Evolutionary conservation across 306 rosid genomes (phyloP).

Genomic region (Senna tora): DNA sequence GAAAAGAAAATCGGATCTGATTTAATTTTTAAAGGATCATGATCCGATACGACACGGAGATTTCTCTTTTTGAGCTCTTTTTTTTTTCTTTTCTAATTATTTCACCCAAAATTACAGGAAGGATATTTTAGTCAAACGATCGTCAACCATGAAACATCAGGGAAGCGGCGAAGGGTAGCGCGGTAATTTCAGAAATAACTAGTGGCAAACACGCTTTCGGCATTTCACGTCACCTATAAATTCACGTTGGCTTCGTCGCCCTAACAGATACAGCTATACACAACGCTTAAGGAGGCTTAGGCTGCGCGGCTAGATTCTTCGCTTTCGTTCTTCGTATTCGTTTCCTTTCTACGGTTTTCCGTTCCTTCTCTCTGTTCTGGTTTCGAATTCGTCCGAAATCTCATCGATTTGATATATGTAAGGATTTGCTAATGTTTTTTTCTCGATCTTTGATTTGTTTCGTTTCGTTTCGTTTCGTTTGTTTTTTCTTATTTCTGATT

Average conservation of each 20-base stretch:
- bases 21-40: neutral
- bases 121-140: slow-evolving; percentile 30
- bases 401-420: slow-evolving; percentile 1
- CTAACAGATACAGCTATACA: neutral
- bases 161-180: slow-evolving; percentile 40
- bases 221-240: slow-evolving; percentile 20
- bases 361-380: neutral
- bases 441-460: neutral
- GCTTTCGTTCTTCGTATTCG: neutral
- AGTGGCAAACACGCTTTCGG: slow-evolving; percentile 28
- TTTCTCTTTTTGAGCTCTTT: too few species aligned
- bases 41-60: neutral
- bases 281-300: neutral
- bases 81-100: neutral
- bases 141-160: slow-evolving; percentile 36
- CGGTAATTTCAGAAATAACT: neutral
- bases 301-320: slow-evolving; percentile 2
- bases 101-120: neutral
- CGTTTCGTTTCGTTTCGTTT: neutral
- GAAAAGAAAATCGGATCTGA: neutral
- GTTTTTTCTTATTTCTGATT: neutral
- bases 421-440: neutral
- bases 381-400: neutral
- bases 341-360: slow-evolving; percentile 13
- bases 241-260: neutral